A percentile compares a stretch with the other conserved stretches of the same genome.
These are phyloP conservation scores for Fusarium nodosum DNA, from an alignment of 2,329 filamentous ascomycete genomes.

Conservation along the genomic window DNA sequence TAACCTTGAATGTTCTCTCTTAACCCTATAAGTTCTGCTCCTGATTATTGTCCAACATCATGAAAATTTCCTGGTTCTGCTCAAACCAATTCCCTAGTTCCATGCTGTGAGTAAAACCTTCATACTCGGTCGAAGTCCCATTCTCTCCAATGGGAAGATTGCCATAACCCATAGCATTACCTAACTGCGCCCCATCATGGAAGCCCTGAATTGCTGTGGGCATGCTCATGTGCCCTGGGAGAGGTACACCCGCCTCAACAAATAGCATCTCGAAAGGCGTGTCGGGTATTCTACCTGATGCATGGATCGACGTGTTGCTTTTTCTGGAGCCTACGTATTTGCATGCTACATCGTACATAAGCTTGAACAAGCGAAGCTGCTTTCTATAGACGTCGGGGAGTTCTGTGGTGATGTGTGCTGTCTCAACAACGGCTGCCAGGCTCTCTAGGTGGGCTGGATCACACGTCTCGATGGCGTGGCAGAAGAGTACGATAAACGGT, in stretches of 20 bases:
- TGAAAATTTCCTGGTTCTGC: slow-evolving; percentile 26
- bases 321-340: slow-evolving; percentile 5
- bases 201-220: not conserved
- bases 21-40: fast-evolving
- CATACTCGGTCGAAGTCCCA: not conserved
- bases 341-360: slow-evolving; percentile 15
- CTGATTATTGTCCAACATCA: slow-evolving; percentile 17
- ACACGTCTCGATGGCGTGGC: slow-evolving; percentile 25
- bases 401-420: not conserved
- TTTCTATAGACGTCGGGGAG: slow-evolving; percentile 15
- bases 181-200: fast-evolving
- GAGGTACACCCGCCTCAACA: slow-evolving; percentile 5
- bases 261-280: slow-evolving; percentile 26
- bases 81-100: slow-evolving; percentile 25
- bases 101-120: not conserved
- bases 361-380: slow-evolving; percentile 14
- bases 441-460: not conserved
- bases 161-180: not conserved
- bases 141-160: fast-evolving
- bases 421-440: slow-evolving; percentile 9
- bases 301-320: not conserved
- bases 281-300: slow-evolving; percentile 4
- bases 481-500: slow-evolving; percentile 19
- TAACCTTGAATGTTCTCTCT: not conserved
- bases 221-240: not conserved